Conservation (phyloP, 2,329 filamentous ascomycete species). For the Cercospora beticola region DNA sequence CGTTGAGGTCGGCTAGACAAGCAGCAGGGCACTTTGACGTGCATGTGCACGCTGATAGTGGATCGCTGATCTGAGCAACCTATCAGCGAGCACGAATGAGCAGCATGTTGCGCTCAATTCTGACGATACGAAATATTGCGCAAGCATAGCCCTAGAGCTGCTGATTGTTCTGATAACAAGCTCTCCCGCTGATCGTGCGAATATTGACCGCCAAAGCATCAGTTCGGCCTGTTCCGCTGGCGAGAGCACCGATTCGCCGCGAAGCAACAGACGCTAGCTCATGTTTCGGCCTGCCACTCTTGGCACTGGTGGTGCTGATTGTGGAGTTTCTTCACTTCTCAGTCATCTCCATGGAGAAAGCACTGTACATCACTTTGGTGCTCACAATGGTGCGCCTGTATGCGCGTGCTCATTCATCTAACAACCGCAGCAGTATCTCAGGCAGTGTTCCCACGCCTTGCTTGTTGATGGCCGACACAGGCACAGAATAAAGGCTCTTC, state of each 20-base stretch:
- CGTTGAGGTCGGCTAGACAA: conserved; percentile 15
- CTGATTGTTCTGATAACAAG: conserved; percentile 7
- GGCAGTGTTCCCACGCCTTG: conserved; percentile 77
- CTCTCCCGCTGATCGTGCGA: neutral
- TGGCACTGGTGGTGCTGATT: neutral
- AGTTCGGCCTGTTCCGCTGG: neutral
- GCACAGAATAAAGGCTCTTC: conserved; percentile 63
- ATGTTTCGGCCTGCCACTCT: neutral
- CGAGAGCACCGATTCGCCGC: neutral
- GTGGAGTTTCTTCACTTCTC: neutral
- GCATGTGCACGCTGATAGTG: conserved; percentile 12
- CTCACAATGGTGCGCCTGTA: neutral
- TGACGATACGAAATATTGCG: neutral
- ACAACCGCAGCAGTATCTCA: conserved; percentile 68
- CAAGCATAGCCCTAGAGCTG: neutral
- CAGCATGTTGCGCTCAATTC: conserved; percentile 11
- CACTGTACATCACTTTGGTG: neutral
- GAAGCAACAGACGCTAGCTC: neutral
- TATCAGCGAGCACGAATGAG: conserved; percentile 9
- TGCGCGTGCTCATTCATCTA: conserved; percentile 46
- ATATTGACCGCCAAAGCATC: neutral
- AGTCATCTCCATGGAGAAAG: neutral
- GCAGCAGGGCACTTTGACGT: conserved; percentile 10
- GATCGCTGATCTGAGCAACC: neutral
- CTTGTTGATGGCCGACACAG: conserved; percentile 84